phyloP scores from a whole-genome alignment of 73 alveolate genomes.

The Durusdinium trenchii region DNA sequence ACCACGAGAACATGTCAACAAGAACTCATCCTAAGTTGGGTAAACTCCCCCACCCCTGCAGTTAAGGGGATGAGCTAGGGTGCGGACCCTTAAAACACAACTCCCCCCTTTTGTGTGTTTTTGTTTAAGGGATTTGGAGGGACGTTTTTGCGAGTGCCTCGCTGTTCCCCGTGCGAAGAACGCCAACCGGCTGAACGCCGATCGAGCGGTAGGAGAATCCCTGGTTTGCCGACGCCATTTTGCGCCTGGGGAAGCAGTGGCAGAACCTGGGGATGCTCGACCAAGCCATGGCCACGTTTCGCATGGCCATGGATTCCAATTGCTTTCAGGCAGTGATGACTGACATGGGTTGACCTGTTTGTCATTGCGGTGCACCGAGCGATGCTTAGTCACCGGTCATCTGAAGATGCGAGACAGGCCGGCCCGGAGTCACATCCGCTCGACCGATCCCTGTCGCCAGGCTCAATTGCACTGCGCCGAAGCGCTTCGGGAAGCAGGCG shows the following conservation, averaged over 20 bases:
- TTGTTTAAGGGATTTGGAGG: too few relatives aligned
- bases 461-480: conserved; percentile 38
- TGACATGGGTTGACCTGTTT: too few relatives aligned
- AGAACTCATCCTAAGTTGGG: too few relatives aligned
- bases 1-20: too few relatives aligned
- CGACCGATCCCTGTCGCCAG: conserved; percentile 10
- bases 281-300: not conserved
- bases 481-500: conserved; percentile 61
- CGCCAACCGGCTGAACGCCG: not conserved
- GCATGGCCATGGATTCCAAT: not conserved
- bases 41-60: too few relatives aligned
- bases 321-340: conserved; percentile 63
- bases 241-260: conserved; percentile 60
- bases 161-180: too few relatives aligned
- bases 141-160: too few relatives aligned
- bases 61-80: too few relatives aligned
- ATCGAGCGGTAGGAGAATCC: conserved; percentile 14
- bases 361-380: too few relatives aligned
- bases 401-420: not conserved
- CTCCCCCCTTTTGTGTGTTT: too few relatives aligned
- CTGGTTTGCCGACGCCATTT: conserved; percentile 45
- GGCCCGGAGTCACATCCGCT: not conserved
- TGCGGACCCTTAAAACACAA: too few relatives aligned
- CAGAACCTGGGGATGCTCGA: conserved; percentile 21
- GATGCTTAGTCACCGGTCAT: too few relatives aligned